Conservation (phyloP, 2,329 filamentous ascomycete genomes). For the Aspergillus ustus region DNA sequence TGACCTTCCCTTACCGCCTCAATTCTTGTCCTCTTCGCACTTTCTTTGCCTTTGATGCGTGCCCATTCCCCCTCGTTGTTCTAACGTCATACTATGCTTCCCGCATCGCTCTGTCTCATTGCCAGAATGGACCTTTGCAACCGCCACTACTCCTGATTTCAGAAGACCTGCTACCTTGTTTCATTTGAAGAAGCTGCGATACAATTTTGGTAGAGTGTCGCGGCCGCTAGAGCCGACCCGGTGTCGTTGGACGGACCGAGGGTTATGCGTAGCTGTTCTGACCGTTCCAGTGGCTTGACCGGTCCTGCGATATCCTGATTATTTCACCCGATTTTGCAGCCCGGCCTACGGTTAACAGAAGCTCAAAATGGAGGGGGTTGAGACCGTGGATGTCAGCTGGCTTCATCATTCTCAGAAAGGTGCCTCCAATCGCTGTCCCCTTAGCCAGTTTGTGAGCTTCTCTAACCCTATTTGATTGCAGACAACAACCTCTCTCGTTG, state of each 20-base stretch:
- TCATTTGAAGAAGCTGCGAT: not conserved
- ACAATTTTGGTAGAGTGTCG: not conserved
- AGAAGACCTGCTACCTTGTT: not conserved
- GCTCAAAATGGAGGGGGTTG: conserved; percentile 73
- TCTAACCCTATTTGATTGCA: conserved; percentile 9
- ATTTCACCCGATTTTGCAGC: not conserved
- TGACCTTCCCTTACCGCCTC: not conserved
- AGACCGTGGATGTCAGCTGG: conserved; percentile 88
- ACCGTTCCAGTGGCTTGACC: not conserved
- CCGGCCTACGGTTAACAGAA: not conserved
- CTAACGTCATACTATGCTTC: conserved; percentile 12
- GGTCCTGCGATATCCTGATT: not conserved
- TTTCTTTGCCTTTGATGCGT: not conserved
- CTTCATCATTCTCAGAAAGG: conserved; percentile 85
- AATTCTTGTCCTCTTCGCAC: conserved; percentile 4
- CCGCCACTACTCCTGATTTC: conserved; percentile 6
- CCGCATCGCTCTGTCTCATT: conserved; percentile 10
- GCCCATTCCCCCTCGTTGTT: not conserved
- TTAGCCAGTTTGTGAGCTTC: not conserved
- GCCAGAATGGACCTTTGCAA: conserved; percentile 14
- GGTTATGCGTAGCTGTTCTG: conserved; percentile 7
- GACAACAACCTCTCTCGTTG: conserved; percentile 42
- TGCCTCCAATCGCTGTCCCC: conserved; percentile 40
- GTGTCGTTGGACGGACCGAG: conserved; percentile 1
- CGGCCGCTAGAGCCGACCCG: not conserved